Base-by-base conservation (phyloP, 2,329 filamentous ascomycete species). In the Exophiala mesophila region DNA sequence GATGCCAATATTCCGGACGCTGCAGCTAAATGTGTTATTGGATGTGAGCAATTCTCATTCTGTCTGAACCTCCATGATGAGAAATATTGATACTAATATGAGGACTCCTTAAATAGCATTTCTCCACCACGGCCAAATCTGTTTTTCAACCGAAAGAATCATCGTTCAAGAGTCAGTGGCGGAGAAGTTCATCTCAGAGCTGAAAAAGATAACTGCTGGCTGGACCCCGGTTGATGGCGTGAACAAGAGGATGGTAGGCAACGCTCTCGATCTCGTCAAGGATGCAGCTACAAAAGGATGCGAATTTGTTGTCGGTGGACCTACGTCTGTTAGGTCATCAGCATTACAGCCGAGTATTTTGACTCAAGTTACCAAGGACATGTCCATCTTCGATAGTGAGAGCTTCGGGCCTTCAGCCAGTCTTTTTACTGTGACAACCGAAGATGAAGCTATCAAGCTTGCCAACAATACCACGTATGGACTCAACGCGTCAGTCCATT, bases 81-180 rank as follows among this genome's bases (percentile, higher is more conserved):
- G n/a, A n/a, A n/a, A n/a, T n/a, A n/a, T n/a, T n/a, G n/a, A n/a
- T n/a, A n/a, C n/a, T n/a, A n/a, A n/a, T n/a, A n/a, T n/a, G n/a
- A n/a, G n/a, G n/a, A n/a, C n/a, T n/a, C n/a, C n/a, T n/a, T n/a
- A n/a, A n/a, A n/a, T n/a, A 0, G 87, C 84, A 10, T 45, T 42
- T 24, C 15, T 49, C 16, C 36, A 69, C 64, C 57, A 71, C 2
- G 87, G 87, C 0, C 88, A 94, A 66, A 78, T 92, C 31, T 94
- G 88, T 71, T 90, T 94, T 85, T 75, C 76, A 16, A 90, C 86
- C 0, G 86, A 92, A 65, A 76, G 80, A 21, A 81, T 90, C 45
- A 60, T 82, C n/a, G 76, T 82, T 17, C 73, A 80, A 58, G 69
- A 69, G 40, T 64, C 64, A 23, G 64, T 83, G 41, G 66, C 68